Evolutionary conservation across 2,329 filamentous ascomycete genomes (phyloP), one percentile per base, ranked within the genome.

Genomic region (Colletotrichum sp.): DNA sequence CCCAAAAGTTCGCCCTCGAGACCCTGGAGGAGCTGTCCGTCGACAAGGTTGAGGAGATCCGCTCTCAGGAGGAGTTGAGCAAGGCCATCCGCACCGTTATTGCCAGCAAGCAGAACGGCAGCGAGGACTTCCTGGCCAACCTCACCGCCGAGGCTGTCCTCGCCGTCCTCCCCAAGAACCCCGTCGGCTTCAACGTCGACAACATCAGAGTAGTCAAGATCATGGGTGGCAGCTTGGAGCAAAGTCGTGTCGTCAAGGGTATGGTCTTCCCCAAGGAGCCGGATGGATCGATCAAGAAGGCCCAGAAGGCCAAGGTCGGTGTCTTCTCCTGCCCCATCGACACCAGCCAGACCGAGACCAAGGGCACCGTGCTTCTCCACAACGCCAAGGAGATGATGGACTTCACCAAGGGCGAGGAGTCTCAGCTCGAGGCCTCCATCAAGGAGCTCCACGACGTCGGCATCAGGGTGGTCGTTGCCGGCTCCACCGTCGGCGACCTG

Each of bases 161-260:
- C 72, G 93, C 95, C 60, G 96, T 99, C 24, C 91, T 99, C 78
- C 97, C 98, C 80, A 98, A 98, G 90, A 98, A 98, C 88, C 95
- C 97, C 26, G 88, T 91, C 84, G 96, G 98, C 88, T 99, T 99
- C 91, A 99, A 98, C 87, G 96, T 99, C 79, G 97, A 99, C 89
- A 99, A 99, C 86, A 94, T 99, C 81, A 95, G 97, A 77, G 98
- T 99, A 75, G 98, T 99, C 81, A 99, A 99, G 91, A 99, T 99
- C 82, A 99, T 99, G 96, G 97, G 97, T 81, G 96, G 97, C 79
- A 96, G 94, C 84, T 89, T 99, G 83, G 95, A 98, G 82, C 96
- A 99, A 88, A 98, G 96, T 85, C 93, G 92, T 79, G 96, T 99
- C 16, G 94, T 99, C 77, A 98, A 95, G 90, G 97, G 97, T 79